Evolutionary conservation across 805 yeast genomes (phyloP), one percentile per base, ranked within the genome.

Genomic region (Clavispora vitiphila): DNA sequence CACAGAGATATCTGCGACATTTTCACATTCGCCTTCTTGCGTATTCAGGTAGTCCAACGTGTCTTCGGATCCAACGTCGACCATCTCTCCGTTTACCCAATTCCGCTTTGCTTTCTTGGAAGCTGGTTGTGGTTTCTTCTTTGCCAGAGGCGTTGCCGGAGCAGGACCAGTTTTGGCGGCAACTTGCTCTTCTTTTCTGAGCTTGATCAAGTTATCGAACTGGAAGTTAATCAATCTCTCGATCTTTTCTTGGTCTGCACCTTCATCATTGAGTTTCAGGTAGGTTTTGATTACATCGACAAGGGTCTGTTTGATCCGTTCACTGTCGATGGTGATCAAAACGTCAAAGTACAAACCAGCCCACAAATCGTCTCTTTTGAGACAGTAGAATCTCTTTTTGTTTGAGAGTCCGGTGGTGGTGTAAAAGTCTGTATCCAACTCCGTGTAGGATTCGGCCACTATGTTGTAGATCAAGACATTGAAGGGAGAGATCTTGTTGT

Each of bases 41-140:
- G 42, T 30, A 22, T 45, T 61, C 2, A 73, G 67, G 42, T 62
- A 69, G 45, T 69, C 74, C 35, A 69, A 55, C 0, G 40, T 51
- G 8, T 47, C 54, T 8, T 45, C 48, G 10, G 39, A 51, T n/a
- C 41, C 47, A 8, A 40, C 48, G 5, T 67, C 72, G 8, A 64
- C 63, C 47, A 64, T 44, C 39, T 61, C 67, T 16, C 64, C 71
- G 40, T 64, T 64, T 22, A 65, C 62, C 75, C 75, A 69, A 46
- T 64, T 67, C 43, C 75, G 56, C 74, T 68, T 66, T 43, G 62
- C 64, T 51, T 69, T 69, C 40, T 48, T 47, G 15, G 44, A 27
- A 2, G 27, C 21, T 8, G 54, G 18, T 22, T 41, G 40, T 11
- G 37, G 34, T 24, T 44, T 46, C 44, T 41, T 41, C 40, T 41